A percentile compares a stretch with the other conserved stretches of the same genome.
Conservation (phyloP, 805 yeast species). For the Huiozyma sinensis region DNA sequence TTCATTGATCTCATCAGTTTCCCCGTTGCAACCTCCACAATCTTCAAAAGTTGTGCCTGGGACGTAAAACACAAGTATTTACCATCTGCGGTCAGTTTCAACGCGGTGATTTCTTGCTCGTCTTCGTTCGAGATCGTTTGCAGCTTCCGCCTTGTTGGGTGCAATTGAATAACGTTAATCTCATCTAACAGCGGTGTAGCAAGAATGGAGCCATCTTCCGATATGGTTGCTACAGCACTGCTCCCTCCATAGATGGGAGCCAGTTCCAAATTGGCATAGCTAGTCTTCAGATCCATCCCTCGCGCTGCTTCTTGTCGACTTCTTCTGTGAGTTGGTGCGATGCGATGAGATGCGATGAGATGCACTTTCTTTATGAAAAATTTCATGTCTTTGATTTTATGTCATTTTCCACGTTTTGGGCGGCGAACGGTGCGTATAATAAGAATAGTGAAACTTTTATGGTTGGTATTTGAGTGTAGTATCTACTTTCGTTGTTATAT, state of each 20-base stretch:
- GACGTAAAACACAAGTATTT: conserved; percentile 58
- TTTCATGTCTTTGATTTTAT: not conserved
- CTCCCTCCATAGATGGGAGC: conserved; percentile 79
- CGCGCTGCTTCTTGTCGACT: not conserved
- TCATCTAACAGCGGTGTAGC: conserved; percentile 79
- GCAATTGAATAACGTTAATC: conserved; percentile 55
- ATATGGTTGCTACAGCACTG: conserved; percentile 62
- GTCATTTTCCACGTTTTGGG: not conserved
- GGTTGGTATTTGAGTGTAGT: no score
- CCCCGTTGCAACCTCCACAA: conserved; percentile 34
- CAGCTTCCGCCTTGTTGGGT: conserved; percentile 30
- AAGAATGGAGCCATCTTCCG: conserved; percentile 48
- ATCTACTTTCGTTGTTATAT: no score
- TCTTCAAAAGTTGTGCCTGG: conserved; percentile 70
- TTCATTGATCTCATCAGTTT: conserved; percentile 42
- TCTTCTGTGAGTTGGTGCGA: conserved; percentile 1
- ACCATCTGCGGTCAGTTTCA: conserved; percentile 72
- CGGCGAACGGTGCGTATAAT: not conserved
- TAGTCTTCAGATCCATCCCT: conserved; percentile 24
- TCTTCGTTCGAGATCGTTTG: conserved; percentile 69
- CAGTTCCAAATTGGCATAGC: conserved; percentile 33
- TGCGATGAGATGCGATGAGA: conserved; percentile 4
- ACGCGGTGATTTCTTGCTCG: conserved; percentile 66
- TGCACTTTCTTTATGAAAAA: conserved; percentile 1
- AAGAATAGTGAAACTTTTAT: not conserved